Conservation (phyloP, 2,329 filamentous ascomycete genomes). For the Fusarium miscanthi region DNA sequence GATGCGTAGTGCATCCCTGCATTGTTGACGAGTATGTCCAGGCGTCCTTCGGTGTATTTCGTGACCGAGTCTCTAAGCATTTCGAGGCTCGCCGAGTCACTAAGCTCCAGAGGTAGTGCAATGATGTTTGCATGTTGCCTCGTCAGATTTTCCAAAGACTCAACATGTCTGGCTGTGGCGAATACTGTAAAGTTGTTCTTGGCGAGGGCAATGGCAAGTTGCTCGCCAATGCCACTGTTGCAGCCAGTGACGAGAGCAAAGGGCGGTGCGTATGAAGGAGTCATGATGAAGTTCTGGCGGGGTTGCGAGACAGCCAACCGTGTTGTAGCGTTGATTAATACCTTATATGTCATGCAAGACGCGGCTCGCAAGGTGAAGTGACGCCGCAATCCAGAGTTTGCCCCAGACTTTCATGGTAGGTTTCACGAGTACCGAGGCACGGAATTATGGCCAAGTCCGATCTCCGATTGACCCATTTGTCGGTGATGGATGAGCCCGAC, state of each 20-base stretch:
- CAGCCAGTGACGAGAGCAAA: background rate
- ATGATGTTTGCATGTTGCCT: background rate
- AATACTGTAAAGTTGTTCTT: background rate
- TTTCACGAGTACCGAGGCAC: background rate
- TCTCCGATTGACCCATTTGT: too few relatives aligned
- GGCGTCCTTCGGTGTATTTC: background rate
- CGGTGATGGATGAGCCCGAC: too few relatives aligned
- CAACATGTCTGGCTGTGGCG: background rate
- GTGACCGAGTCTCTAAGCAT: background rate
- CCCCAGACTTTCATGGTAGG: rapidly evolving
- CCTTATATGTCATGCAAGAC: background rate
- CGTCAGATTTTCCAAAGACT: background rate
- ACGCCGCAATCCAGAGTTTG: rapidly evolving
- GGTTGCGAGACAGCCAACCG: too few relatives aligned
- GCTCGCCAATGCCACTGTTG: background rate
- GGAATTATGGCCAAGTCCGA: too few relatives aligned
- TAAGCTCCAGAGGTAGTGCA: background rate
- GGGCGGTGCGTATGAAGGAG: rapidly evolving
- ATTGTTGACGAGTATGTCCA: background rate
- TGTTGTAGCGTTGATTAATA: too few relatives aligned
- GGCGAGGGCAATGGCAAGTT: background rate
- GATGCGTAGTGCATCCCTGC: background rate
- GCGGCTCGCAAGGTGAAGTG: background rate
- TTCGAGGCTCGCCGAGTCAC: rapidly evolving
- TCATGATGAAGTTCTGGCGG: too few relatives aligned